A percentile compares a stretch with the other conserved stretches of the same genome.
These are phyloP conservation scores for Blastobotrys persicus DNA, from an alignment of 1,139 yeast species.

Conservation along the genomic window DNA sequence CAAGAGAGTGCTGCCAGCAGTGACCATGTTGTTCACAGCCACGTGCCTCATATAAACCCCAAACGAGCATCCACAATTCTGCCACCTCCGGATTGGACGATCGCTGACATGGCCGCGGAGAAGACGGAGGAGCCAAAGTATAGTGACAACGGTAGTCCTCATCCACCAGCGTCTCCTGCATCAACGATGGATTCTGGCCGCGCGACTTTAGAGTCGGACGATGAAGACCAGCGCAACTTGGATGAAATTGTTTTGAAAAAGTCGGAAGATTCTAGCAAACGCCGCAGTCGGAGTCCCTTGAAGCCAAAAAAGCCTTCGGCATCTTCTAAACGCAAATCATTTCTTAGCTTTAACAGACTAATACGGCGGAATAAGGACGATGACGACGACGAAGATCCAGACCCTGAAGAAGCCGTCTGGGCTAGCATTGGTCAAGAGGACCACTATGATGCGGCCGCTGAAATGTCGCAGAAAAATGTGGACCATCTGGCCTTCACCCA, in stretches of 20 bases:
- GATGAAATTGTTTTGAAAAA: constrained; percentile 10
- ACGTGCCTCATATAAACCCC: constrained; percentile 14
- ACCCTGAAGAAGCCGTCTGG: constrained; percentile 10
- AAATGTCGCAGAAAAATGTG: constrained; percentile 16
- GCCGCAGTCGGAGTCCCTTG: constrained; percentile 11
- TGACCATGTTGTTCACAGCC: constrained; percentile 1
- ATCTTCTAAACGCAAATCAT: constrained; percentile 10
- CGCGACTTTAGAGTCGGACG: constrained; percentile 32
- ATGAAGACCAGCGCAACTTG: constrained; percentile 21
- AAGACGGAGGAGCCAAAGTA: constrained; percentile 4
- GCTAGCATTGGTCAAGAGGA: constrained; percentile 15
- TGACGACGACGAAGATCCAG: constrained; percentile 20
- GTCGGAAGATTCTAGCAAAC: constrained; percentile 2
- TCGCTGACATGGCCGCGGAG: constrained; percentile 12
- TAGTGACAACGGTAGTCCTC: neutral
- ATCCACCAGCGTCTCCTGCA: constrained; percentile 22
- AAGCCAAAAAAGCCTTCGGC: constrained; percentile 5
- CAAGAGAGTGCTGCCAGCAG: neutral
- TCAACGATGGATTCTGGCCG: constrained; percentile 29
- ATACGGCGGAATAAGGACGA: constrained; percentile 16
- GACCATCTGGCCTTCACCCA: constrained; percentile 34
- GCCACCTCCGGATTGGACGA: constrained; percentile 25
- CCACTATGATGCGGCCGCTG: constrained; percentile 14
- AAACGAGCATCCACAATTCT: constrained; percentile 19
- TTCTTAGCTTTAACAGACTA: constrained; percentile 3